These are phyloP conservation scores for Dendrothele bispora DNA, from an alignment of 768 basidiomycete species.

Conservation along the genomic window DNA sequence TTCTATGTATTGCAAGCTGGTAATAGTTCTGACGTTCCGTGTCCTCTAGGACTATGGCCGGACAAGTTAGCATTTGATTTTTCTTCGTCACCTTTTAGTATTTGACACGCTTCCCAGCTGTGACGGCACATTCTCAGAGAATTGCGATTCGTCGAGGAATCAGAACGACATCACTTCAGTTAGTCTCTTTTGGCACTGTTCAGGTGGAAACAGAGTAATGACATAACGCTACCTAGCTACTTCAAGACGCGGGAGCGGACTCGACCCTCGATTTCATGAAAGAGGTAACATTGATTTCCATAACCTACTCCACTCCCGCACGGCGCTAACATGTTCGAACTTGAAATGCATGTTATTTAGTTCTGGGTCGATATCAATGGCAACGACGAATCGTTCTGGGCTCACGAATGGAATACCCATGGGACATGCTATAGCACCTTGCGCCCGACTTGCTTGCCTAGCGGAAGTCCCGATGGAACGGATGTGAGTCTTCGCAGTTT, in stretches of 20 bases:
- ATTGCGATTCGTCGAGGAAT: constrained; percentile 47
- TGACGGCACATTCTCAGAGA: constrained; percentile 39
- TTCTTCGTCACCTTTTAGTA: background rate
- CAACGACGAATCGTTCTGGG: constrained; percentile 65
- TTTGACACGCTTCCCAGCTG: constrained; percentile 41
- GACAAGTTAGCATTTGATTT: constrained; percentile 43
- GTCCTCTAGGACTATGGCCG: constrained; percentile 58
- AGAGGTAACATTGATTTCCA: constrained; percentile 21
- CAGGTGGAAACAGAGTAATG: background rate
- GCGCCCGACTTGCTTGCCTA: constrained; percentile 54
- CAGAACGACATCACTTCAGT: constrained; percentile 46
- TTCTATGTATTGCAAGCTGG: background rate
- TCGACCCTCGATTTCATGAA: constrained; percentile 62
- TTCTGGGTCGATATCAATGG: constrained; percentile 66
- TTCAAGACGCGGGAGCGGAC: constrained; percentile 55
- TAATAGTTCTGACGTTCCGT: constrained; percentile 10
- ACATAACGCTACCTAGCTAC: constrained; percentile 37
- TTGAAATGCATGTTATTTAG: constrained; percentile 21
- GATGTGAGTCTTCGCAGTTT: constrained; percentile 41
- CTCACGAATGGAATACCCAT: constrained; percentile 75
- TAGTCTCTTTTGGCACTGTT: constrained; percentile 7
- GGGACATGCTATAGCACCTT: constrained; percentile 68
- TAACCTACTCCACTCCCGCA: background rate
- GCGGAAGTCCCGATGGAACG: constrained; percentile 56
- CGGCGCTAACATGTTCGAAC: constrained; percentile 28